Conservation (phyloP, 805 yeast species). For the Starmera caribaea region DNA sequence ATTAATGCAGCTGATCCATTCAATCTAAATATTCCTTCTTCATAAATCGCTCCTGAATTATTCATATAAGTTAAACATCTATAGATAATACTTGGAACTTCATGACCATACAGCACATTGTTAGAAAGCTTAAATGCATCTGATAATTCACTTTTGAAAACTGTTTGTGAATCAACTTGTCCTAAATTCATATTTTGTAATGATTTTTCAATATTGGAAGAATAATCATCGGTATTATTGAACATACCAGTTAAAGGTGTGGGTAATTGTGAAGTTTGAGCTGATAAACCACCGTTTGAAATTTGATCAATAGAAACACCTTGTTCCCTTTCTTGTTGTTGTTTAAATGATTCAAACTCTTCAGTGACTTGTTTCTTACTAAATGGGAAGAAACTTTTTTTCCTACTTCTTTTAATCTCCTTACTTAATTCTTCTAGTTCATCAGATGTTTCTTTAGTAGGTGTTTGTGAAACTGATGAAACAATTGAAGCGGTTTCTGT, state of each 20-base stretch:
- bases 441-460: constrained; percentile 8
- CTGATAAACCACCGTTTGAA: constrained; percentile 2
- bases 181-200: constrained; percentile 22
- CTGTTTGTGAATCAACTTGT: constrained; percentile 10
- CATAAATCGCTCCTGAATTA: constrained; percentile 60
- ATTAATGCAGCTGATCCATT: constrained; percentile 82
- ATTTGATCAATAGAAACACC: constrained; percentile 9
- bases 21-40: constrained; percentile 85
- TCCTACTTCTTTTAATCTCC: constrained; percentile 37
- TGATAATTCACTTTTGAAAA: constrained; percentile 59
- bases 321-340: constrained; percentile 26
- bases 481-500: neutral
- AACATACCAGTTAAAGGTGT: neutral
- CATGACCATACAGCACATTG: constrained; percentile 31
- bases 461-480: neutral
- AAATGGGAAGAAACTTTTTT: constrained; percentile 54
- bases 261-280: neutral
- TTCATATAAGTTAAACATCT: constrained; percentile 65
- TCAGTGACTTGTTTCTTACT: constrained; percentile 21
- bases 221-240: constrained; percentile 2
- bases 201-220: constrained; percentile 18
- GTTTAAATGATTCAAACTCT: constrained; percentile 19
- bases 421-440: constrained; percentile 19
- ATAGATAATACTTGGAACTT: constrained; percentile 63
- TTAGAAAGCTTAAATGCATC: constrained; percentile 44